A percentile compares a stretch with the other conserved stretches of the same genome.
phyloP scores from a whole-genome alignment of 805 yeast species.

The Candida ascalaphidarum region DNA sequence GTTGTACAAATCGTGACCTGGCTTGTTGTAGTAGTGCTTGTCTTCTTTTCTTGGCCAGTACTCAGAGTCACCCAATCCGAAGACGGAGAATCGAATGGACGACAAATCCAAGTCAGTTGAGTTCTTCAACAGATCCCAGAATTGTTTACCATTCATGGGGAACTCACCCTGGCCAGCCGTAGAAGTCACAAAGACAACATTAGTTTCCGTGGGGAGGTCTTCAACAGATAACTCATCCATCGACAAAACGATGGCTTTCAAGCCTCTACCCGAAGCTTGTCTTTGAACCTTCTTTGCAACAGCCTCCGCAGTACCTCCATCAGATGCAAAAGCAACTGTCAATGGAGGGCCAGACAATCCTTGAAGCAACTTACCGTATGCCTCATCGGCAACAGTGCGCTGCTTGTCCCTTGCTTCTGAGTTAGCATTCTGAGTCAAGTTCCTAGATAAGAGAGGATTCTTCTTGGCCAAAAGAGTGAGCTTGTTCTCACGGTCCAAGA shows the following conservation, averaged over 20 bases:
- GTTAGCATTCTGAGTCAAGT: conserved; percentile 55
- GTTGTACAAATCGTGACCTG: conserved; percentile 63
- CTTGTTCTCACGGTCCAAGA: conserved; percentile 85
- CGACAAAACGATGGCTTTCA: conserved; percentile 54
- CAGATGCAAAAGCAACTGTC: conserved; percentile 81
- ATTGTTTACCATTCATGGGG: conserved; percentile 71
- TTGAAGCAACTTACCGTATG: conserved; percentile 68
- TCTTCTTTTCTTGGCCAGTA: conserved; percentile 99
- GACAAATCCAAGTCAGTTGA: conserved; percentile 60
- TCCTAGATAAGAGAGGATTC: conserved; percentile 71
- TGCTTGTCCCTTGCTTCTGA: conserved; percentile 51
- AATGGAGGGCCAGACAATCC: conserved; percentile 91
- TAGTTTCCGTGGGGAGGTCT: conserved; percentile 63
- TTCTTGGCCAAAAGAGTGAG: conserved; percentile 65
- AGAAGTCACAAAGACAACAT: conserved; percentile 60
- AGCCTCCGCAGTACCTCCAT: conserved; percentile 81
- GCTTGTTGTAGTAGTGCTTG: conserved; percentile 88
- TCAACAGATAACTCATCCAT: conserved; percentile 70
- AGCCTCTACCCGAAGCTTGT: conserved; percentile 74
- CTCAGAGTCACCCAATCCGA: conserved; percentile 74
- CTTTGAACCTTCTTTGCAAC: conserved; percentile 72
- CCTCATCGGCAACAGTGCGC: conserved; percentile 61
- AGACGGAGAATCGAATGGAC: conserved; percentile 48
- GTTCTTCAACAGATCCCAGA: conserved; percentile 65
- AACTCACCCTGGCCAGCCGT: conserved; percentile 86